Evolutionary conservation across 2,329 filamentous ascomycete genomes (phyloP), one percentile per base, ranked within the genome.

Genomic region (Ceratocystis cubensis): DNA sequence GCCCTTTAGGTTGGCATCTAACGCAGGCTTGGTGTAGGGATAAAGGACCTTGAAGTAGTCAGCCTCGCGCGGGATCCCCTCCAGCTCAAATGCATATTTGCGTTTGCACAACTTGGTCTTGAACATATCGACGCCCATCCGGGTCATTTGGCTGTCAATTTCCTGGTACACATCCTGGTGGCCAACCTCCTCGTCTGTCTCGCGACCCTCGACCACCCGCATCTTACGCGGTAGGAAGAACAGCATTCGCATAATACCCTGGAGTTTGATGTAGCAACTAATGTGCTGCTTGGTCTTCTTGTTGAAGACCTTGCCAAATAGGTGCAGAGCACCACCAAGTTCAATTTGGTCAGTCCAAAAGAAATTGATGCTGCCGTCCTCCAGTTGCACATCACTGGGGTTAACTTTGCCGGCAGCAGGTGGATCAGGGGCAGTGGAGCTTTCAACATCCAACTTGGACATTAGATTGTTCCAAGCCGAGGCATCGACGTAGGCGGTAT

Each of bases 281-380:
- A 91, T 88, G 73, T 89, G 92, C 56, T 80, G 80, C 64, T 84
- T 86, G 1, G 84, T 89, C 72, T 86, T 88, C 75, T 92, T 96
- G 78, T 96, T 91, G 72, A 91, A 85, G 28, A 96, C 93, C 74
- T 99, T 99, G 70, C 94, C 94, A 73, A 99, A 97, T 10, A 99
- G 82, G 74, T 91, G 97, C 8, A 99, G 79, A 71, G 87, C 94
- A 68, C 93, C 93, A 72, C 92, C 91, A 73, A 96, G 80, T 74
- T 99, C 94, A 0, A 88, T 91, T 73, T 96, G 99, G 75, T 99
- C 94, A 6, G 89, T 88, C 94, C 94, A 99, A 78, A 96, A 99
- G 79, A 99, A 91, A 71, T 88, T 87, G 37, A 99, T 80, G 71
- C 89, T 95, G 45, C 93, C 94, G 72, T 99, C 92, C 69, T 89